Evolutionary conservation across 768 basidiomycete genomes (phyloP).

Genomic region (Exidia glandulosa): DNA sequence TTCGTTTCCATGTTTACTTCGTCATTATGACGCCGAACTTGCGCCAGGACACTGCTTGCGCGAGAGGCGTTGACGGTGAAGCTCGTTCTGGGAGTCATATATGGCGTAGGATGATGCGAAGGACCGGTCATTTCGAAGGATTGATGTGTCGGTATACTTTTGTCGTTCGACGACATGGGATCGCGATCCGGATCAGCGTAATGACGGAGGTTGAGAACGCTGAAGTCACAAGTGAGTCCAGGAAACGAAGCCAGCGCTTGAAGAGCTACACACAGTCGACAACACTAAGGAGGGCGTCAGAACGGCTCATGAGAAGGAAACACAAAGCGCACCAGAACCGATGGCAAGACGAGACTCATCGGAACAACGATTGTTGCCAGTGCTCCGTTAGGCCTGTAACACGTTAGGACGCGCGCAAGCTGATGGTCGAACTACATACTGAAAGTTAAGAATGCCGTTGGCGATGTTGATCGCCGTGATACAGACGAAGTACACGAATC

Average conservation of each 20-base stretch:
- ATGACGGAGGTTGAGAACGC: not conserved
- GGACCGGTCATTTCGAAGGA: not conserved
- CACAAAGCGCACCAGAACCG: not conserved
- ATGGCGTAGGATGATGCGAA: not conserved
- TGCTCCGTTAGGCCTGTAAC: not conserved
- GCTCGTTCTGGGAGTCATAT: not conserved
- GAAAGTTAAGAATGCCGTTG: not conserved
- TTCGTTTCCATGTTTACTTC: not conserved
- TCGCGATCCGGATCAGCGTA: not conserved
- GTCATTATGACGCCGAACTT: not conserved
- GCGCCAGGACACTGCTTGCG: not conserved
- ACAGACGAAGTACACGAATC: not conserved
- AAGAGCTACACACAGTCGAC: too few relatives aligned
- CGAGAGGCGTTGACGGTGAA: not conserved
- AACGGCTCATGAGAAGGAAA: not conserved
- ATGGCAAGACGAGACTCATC: not conserved
- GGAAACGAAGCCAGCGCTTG: too few relatives aligned
- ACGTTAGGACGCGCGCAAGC: not conserved
- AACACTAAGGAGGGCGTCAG: not conserved
- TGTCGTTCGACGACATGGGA: not conserved
- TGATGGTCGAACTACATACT: not conserved
- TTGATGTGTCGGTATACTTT: not conserved
- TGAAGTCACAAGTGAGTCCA: too few relatives aligned
- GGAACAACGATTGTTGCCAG: not conserved
- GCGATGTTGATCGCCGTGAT: not conserved